phyloP scores from a whole-genome alignment of 106 monocot genomes.

The Phalaenopsis equestris region DNA sequence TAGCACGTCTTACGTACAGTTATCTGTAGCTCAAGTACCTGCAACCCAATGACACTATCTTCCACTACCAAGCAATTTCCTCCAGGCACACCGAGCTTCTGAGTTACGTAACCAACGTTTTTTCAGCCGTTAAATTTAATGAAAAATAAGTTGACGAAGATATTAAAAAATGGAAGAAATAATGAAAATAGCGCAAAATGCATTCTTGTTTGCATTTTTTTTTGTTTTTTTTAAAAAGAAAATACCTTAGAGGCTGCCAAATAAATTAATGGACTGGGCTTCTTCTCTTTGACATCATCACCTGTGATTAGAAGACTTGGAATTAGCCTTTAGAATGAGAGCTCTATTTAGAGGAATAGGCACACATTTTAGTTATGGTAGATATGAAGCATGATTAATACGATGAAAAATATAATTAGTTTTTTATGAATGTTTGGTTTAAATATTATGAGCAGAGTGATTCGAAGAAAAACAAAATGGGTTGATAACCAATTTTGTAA shows the following conservation, averaged over 20 bases:
- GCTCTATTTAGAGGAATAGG: neutral
- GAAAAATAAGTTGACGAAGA: no score
- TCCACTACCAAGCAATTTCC: conserved; percentile 90
- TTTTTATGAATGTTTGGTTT: neutral
- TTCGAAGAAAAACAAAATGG: neutral
- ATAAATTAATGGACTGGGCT: conserved; percentile 90
- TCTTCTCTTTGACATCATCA: conserved; percentile 94
- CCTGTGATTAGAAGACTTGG: conserved; percentile 31
- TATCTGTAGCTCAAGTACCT: conserved; percentile 32
- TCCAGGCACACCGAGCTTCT: conserved; percentile 50
- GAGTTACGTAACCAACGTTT: neutral
- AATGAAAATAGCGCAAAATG: neutral
- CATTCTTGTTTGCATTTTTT: neutral
- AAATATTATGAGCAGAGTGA: neutral
- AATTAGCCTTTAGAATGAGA: neutral
- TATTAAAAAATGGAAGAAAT: neutral
- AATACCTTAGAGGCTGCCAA: conserved; percentile 65
- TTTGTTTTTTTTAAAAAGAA: no score
- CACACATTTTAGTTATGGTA: neutral
- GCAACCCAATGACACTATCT: conserved; percentile 94
- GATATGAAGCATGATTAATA: neutral
- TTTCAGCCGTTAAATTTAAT: conserved; percentile 7
- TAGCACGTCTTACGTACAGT: no score
- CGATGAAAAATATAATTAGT: neutral
- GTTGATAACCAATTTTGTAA: neutral